Base-by-base conservation (phyloP, 1,284 basidiomycete genomes). In the Testicularia cyperi region DNA sequence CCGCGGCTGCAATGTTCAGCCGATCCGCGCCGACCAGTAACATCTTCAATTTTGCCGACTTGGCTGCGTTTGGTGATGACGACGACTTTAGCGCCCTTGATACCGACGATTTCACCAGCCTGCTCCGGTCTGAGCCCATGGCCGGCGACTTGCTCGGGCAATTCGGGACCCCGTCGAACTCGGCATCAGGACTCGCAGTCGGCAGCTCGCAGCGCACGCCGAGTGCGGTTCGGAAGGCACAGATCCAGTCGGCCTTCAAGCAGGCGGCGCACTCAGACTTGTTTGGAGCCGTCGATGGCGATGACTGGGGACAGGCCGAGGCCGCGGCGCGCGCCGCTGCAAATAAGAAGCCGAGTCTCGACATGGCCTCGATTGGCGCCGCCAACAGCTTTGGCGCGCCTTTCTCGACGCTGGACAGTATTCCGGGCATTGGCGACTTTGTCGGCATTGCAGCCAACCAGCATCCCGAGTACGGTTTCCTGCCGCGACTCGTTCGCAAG, bases 381-480 rank as follows among this genome's bases (percentile, higher is more conserved):
- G 68, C 65, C 35, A 58, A 65, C 36, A 38, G 48, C 33, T 61
- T 55, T 16, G 70, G 70, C 6, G 68, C 60, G 21, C 64, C 62
- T 27, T 60, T 58, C 36, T 72, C 62, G 27, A 63, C 66, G 1
- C 47, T 75, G 19, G 73, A 72, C 43, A 73, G 70, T 32, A 70
- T 75, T 6, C 68, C 73, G 0, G 73, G 73, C 22, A 71, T 74
- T 23, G 73, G 63, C 23, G 72, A 75, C 45, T 75, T 65, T 43
- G 57, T 68, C 31, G 61, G 66, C 6, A 68, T 72, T 33, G 49
- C 69, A 16, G 68, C 67, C 23, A 75, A 75, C 48, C 70, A 73
- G 35, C 70, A 75, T 44, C 72, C 73, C 6, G 70, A 74, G 28
- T 75, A 75, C 43, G 73, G 73, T 22, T 75, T 75, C 55, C 34